Evolutionary conservation across 2,329 filamentous ascomycete species (phyloP).

Genomic region (Plenodomus lindquistii): DNA sequence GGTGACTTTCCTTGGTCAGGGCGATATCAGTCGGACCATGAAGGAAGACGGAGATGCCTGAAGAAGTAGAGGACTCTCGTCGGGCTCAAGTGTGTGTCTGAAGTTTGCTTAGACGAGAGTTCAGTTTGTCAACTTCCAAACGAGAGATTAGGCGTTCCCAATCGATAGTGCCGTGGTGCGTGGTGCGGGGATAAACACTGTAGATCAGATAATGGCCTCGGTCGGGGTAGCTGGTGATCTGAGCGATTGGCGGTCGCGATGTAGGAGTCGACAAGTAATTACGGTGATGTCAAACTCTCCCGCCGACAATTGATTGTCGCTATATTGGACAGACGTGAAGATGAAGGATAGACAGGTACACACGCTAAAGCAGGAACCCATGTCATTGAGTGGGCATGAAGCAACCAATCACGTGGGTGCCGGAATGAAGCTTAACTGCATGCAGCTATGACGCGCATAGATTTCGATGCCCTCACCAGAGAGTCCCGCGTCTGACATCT

Average conservation of each 20-base stretch:
- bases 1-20: not conserved
- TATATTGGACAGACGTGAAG: not conserved
- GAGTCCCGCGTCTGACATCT: conserved; percentile 4
- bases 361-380: conserved; percentile 10
- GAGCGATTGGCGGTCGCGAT: not conserved
- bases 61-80: not conserved
- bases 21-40: not conserved
- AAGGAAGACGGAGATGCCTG: not conserved
- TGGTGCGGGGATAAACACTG: not conserved
- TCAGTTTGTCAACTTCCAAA: not conserved
- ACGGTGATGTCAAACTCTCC: too few relatives aligned
- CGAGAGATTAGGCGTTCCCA: not conserved
- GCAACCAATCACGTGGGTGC: conserved; percentile 18
- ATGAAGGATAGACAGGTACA: conserved; percentile 7
- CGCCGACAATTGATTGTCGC: not conserved
- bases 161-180: not conserved
- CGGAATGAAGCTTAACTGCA: conserved; percentile 23
- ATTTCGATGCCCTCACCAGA: conserved; percentile 16
- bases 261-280: not conserved
- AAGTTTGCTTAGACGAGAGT: not conserved
- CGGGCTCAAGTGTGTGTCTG: not conserved
- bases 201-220: not conserved
- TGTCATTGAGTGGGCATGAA: not conserved
- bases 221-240: not conserved
- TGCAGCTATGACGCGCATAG: conserved; percentile 36